Conservation (phyloP, 169 alveolate genomes). For the Plasmodium sp. region DNA sequence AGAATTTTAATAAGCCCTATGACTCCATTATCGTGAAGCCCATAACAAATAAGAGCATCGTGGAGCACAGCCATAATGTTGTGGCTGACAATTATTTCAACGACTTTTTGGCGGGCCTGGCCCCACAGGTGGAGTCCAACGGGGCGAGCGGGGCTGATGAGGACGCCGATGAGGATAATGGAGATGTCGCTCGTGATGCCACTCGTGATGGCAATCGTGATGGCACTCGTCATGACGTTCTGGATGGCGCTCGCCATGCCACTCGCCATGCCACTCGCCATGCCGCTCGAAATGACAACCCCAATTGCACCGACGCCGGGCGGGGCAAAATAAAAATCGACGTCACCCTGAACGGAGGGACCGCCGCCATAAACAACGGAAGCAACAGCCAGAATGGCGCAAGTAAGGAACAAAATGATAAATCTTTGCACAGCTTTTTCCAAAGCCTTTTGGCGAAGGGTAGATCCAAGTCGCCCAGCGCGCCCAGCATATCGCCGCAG, state of each 20-base stretch:
- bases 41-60: constrained; percentile 60
- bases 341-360: constrained; percentile 6
- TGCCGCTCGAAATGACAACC: background rate
- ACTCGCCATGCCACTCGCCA: background rate
- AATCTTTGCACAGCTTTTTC: constrained; percentile 66
- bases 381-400: background rate
- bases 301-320: background rate
- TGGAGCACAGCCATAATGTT: constrained; percentile 52
- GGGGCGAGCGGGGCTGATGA: background rate
- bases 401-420: constrained; percentile 35
- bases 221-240: background rate
- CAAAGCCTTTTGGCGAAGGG: constrained; percentile 68
- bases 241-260: background rate
- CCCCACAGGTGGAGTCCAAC: background rate
- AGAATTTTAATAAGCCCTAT: constrained; percentile 58
- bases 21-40: constrained; percentile 63
- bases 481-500: constrained; percentile 15
- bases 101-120: constrained; percentile 29
- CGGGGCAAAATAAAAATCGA: constrained; percentile 1
- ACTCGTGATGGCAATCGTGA: background rate
- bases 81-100: constrained; percentile 34
- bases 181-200: background rate
- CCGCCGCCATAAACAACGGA: background rate
- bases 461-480: constrained; percentile 64
- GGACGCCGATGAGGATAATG: background rate